A percentile compares a stretch with the other conserved stretches of the same genome.
phyloP scores from a whole-genome alignment of 1,139 yeast genomes.

The Hemisphaericaspora xylofermentans region DNA sequence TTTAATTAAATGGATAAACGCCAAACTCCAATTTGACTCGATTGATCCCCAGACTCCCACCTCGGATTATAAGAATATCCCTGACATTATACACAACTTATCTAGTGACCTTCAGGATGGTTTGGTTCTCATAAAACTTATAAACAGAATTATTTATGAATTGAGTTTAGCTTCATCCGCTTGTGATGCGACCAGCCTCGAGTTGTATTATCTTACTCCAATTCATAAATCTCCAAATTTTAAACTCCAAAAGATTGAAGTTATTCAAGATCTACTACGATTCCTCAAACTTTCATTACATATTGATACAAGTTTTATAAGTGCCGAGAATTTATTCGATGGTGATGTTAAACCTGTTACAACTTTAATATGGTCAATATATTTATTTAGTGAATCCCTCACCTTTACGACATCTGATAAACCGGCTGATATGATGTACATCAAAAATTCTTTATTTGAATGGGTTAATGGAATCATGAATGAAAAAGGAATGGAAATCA shows the following conservation, averaged over 20 bases:
- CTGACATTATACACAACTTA: slow-evolving; percentile 7
- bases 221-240: slow-evolving; percentile 48
- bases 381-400: slow-evolving; percentile 47
- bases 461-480: slow-evolving; percentile 33
- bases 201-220: slow-evolving; percentile 33
- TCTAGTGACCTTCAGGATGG: slow-evolving; percentile 39
- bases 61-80: slow-evolving; percentile 5
- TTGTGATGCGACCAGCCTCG: slow-evolving; percentile 16
- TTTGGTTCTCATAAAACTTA: slow-evolving; percentile 34
- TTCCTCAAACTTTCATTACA: slow-evolving; percentile 51
- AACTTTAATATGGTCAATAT: slow-evolving; percentile 66
- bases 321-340: slow-evolving; percentile 68
- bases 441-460: slow-evolving; percentile 30
- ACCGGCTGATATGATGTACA: slow-evolving; percentile 26
- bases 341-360: slow-evolving; percentile 63
- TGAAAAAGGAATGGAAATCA: slow-evolving; percentile 18
- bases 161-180: slow-evolving; percentile 10
- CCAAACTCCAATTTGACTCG: slow-evolving; percentile 22
- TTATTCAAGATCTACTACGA: slow-evolving; percentile 55
- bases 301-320: slow-evolving; percentile 51
- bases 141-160: slow-evolving; percentile 32
- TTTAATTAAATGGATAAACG: slow-evolving; percentile 47
- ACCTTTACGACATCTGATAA: slow-evolving; percentile 27
- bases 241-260: slow-evolving; percentile 62
- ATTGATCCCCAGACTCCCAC: slow-evolving; percentile 10